phyloP scores from a whole-genome alignment of 192 early-diverging fungal genomes.

The Chytriomyces sp. region DNA sequence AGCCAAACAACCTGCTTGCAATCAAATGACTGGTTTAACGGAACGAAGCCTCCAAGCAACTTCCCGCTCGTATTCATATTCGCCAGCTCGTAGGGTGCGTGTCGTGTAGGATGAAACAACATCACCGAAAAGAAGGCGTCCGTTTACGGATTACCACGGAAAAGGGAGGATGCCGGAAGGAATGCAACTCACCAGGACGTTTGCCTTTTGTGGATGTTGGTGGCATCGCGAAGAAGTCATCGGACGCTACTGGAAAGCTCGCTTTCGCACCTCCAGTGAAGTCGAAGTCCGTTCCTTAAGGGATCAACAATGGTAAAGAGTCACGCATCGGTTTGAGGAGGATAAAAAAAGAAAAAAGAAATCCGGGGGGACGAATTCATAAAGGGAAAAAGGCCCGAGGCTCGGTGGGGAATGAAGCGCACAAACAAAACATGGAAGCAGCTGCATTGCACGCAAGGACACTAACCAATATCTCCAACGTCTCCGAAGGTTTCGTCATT shows the following conservation, averaged over 20 bases:
- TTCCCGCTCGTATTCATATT: slow-evolving; percentile 34
- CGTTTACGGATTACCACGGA: neutral
- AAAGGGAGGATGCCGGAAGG: neutral
- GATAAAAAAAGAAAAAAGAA: slow-evolving; percentile 1
- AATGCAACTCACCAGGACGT: slow-evolving; percentile 13
- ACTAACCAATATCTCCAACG: neutral
- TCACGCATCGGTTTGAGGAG: neutral
- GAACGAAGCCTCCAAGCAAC: slow-evolving; percentile 13
- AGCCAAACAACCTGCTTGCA: neutral
- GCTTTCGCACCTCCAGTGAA: slow-evolving; percentile 32
- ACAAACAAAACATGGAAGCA: too few relatives aligned
- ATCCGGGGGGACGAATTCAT: neutral
- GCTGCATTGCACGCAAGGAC: too few relatives aligned
- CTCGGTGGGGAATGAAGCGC: too few relatives aligned
- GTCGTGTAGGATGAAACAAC: slow-evolving; percentile 6
- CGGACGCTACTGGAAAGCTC: slow-evolving; percentile 3
- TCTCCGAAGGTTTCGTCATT: slow-evolving; percentile 60
- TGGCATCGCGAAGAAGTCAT: neutral
- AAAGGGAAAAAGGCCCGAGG: slow-evolving; percentile 13
- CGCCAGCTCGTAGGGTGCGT: slow-evolving; percentile 13
- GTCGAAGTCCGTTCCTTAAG: slow-evolving; percentile 48
- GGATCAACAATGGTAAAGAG: neutral
- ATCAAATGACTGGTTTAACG: slow-evolving; percentile 3
- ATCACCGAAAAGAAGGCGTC: slow-evolving; percentile 25
- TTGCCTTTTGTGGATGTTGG: neutral